phyloP scores from a whole-genome alignment of 257 asterid genomes.

The Solanum okadae region DNA sequence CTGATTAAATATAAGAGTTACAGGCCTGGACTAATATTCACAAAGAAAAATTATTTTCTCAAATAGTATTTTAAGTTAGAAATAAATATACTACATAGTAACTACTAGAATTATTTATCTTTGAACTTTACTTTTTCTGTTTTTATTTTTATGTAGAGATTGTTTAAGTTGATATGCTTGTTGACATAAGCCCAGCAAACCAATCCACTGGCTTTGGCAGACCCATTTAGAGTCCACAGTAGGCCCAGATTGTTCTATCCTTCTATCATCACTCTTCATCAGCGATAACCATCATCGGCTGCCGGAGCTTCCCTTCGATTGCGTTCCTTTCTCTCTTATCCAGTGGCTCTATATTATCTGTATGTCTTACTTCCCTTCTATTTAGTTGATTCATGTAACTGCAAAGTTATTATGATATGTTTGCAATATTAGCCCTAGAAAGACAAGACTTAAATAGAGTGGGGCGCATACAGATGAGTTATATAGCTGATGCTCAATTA shows the following conservation, averaged over 20 bases:
- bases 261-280: background rate
- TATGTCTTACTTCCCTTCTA: background rate
- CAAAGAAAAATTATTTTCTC: background rate
- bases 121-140: background rate
- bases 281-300: background rate
- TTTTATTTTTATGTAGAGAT: background rate
- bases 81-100: background rate
- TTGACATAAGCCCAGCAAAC: background rate
- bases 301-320: background rate
- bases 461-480: background rate
- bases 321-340: background rate
- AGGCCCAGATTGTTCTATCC: background rate
- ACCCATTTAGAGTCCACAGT: background rate
- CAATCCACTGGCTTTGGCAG: background rate
- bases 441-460: background rate
- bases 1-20: background rate
- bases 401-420: background rate
- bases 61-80: background rate
- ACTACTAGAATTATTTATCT: background rate
- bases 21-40: background rate
- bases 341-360: background rate
- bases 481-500: background rate
- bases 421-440: background rate
- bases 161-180: background rate
- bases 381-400: background rate